Percentiles rank a stretch among this genome's conserved stretches.
Evolutionary conservation across 257 asterid genomes (phyloP).

Genomic region (Lantana camara): DNA sequence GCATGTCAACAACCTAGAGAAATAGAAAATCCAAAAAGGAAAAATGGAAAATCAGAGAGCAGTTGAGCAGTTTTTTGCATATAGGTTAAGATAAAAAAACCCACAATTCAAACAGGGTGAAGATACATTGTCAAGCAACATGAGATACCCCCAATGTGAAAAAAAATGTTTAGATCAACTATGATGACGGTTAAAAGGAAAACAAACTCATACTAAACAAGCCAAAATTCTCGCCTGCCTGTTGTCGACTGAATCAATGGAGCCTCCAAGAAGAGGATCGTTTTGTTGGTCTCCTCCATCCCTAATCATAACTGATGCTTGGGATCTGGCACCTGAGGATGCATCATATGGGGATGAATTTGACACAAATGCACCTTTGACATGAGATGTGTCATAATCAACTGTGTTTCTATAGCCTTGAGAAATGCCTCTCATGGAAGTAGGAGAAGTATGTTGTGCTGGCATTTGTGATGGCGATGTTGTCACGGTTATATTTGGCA

Average conservation of each 20-base stretch:
- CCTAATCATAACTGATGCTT: constrained; percentile 67
- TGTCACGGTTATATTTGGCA: constrained; percentile 45
- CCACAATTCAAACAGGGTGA: background rate
- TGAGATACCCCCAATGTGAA: constrained; percentile 9
- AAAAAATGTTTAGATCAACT: constrained; percentile 11
- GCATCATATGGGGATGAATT: constrained; percentile 79
- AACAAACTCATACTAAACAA: constrained; percentile 30
- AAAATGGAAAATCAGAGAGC: constrained; percentile 21
- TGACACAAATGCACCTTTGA: constrained; percentile 64
- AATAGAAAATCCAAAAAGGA: constrained; percentile 28
- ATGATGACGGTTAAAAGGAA: constrained; percentile 11
- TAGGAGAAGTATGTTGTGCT: constrained; percentile 57
- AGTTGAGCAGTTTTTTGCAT: constrained; percentile 4
- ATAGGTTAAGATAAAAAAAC: constrained; percentile 16
- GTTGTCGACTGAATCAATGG: constrained; percentile 62
- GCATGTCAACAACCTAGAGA: constrained; percentile 66
- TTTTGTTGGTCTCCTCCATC: constrained; percentile 72
- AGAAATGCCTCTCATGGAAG: constrained; percentile 62
- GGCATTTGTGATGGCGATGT: constrained; percentile 63
- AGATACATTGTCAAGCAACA: background rate
- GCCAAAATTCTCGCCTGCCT: constrained; percentile 59
- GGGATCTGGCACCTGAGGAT: constrained; percentile 64
- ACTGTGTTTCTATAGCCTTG: constrained; percentile 56
- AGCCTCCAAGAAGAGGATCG: constrained; percentile 82
- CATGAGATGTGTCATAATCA: constrained; percentile 54